Conservation (phyloP, 1,139 yeast genomes). For the Diutina neorugosa region DNA sequence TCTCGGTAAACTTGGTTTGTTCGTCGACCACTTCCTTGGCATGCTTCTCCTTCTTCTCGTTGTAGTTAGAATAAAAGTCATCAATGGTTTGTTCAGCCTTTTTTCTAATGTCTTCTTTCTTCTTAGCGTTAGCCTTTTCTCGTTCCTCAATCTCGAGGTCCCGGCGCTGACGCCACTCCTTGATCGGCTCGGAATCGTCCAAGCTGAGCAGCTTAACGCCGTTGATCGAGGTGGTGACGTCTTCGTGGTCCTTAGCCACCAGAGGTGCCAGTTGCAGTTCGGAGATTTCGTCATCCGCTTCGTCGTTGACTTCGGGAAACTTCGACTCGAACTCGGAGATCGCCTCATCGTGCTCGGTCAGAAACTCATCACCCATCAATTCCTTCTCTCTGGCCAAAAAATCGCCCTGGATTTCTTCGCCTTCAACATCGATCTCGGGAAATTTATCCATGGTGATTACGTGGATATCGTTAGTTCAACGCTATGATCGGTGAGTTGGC, state of each 20-base stretch:
- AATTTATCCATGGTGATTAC: slow-evolving; percentile 57
- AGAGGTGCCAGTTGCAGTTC: neutral
- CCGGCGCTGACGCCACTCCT: slow-evolving; percentile 79
- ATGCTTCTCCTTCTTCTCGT: slow-evolving; percentile 67
- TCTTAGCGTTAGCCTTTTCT: slow-evolving; percentile 60
- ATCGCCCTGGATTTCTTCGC: slow-evolving; percentile 33
- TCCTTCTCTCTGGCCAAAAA: slow-evolving; percentile 80
- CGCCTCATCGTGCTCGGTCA: slow-evolving; percentile 55
- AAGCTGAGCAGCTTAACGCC: slow-evolving; percentile 8
- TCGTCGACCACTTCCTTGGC: slow-evolving; percentile 52
- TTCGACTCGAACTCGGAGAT: slow-evolving; percentile 56
- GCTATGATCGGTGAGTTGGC: neutral
- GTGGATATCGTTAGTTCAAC: neutral
- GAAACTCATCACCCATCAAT: slow-evolving; percentile 70
- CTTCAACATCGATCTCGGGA: slow-evolving; percentile 21
- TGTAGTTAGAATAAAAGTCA: slow-evolving; percentile 89
- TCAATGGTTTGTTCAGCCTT: slow-evolving; percentile 85
- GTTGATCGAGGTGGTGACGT: neutral
- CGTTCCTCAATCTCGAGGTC: slow-evolving; percentile 72
- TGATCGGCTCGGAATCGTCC: slow-evolving; percentile 45
- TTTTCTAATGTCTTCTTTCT: slow-evolving; percentile 54
- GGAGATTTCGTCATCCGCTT: slow-evolving; percentile 10
- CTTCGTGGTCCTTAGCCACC: neutral
- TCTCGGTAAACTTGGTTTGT: slow-evolving; percentile 60
- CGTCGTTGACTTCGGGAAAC: slow-evolving; percentile 45